Base-by-base conservation (phyloP, 1,284 basidiomycete species). In the Gymnopus androsaceus region DNA sequence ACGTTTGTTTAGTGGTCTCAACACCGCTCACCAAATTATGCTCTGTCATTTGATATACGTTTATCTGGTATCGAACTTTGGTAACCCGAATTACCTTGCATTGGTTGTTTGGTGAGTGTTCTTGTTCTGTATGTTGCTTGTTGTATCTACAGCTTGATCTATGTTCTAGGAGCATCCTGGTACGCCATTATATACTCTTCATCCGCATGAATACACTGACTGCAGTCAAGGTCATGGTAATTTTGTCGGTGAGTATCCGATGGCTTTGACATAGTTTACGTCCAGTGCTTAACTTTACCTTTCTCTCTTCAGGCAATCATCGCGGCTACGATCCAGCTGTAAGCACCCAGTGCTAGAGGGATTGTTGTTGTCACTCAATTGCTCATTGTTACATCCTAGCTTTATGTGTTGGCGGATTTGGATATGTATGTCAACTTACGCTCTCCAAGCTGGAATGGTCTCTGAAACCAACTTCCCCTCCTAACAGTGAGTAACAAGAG, bases 131-230 rank as follows among this genome's bases (percentile, higher is more conserved):
- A 12, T 15, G 5, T 14, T 23, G n/a, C 4, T 28, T 3, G 31
- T 6, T 3, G 11, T 21, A 23, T 28, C 28, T 15, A 25, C 21
- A 14, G 19, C 36, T 33, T 19, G 21, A 12, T 15, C 19, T 12
- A n/a, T n/a, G n/a, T n/a, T n/a, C n/a, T 27, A 59, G 57, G 57
- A 59, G 57, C 30, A 51, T 59, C 12, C 17, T 59, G 45, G 57
- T 59, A 44, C 42, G 57, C 23, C 15, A 25, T 38, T 25, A 5
- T 38, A 38, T 8, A 6, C 3, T 21, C 12, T 15, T n/a, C 12
- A 15, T 9, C 27, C 11, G 11, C 17, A 17, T 21, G 11, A 28
- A 9, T 37, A 5, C 12, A 23, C 34, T 19, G 19, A 28, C 28
- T 23, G 9, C 45, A 27, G 14, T 12, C 19, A 17, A 59, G 57